Evolutionary conservation across 495 filamentous ascomycete genomes (phyloP), one percentile per base, ranked within the genome.

Genomic region (Penicillium salamii): DNA sequence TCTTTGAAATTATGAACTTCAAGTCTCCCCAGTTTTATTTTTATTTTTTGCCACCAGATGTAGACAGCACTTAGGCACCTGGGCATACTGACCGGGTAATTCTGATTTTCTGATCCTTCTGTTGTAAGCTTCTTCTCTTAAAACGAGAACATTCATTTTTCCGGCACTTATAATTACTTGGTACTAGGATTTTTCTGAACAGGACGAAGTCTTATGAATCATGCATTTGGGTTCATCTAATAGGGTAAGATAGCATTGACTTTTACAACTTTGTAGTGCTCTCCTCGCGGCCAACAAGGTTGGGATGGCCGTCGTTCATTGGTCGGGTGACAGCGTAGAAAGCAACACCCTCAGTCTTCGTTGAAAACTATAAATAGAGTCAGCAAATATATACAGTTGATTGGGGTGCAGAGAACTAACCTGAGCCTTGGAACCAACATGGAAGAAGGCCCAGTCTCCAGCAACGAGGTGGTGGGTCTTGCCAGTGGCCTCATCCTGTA

Each of bases 261-360:
- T 44, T 44, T 44, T 44, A 44, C 42, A 44, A 44, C 42, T 44
- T 44, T 18, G 42, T 32, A 44, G 42, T 44, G 6, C 42, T 44
- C 42, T 44, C 42, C 42, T 44, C 42, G 15, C 42, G 42, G 28
- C 42, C 42, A 44, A 44, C 42, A 33, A 44, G 42, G 42, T 44
- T 44, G 31, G 42, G 42, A 24, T 44, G 42, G 7, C 42, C 42
- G 28, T 44, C 42, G 28, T 44, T 44, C 42, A 32, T 44, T 32
- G 42, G 42, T 33, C 42, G 42, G 15, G 42, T 44, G 42, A 44
- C 42, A 44, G 42, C 42, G 28, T 44, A 44, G 42, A 44, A 44
- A 23, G 42, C 42, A 44, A 44, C 42, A 20, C 42, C 42, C 42
- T 44, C 42, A 33, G 42, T 31, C 42, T 44, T 44, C 18, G 42